These are phyloP conservation scores for Blastobotrys indianensis DNA, from an alignment of 1,139 yeast genomes.

Conservation along the genomic window DNA sequence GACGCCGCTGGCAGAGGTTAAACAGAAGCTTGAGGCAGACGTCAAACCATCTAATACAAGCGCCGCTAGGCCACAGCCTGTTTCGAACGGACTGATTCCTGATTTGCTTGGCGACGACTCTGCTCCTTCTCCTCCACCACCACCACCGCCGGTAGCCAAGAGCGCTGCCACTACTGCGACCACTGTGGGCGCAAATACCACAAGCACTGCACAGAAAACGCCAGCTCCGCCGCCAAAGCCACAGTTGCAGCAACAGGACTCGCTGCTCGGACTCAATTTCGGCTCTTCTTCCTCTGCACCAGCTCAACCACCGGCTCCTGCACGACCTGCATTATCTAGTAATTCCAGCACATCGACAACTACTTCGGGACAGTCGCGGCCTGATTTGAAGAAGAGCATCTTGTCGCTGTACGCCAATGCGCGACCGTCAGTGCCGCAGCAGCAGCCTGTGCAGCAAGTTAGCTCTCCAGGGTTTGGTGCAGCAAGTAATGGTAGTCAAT, in stretches of 20 bases:
- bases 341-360: slow-evolving; percentile 19
- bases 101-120: slow-evolving; percentile 16
- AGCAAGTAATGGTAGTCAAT: slow-evolving; percentile 10
- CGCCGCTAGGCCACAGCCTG: slow-evolving; percentile 13
- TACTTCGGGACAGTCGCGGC: slow-evolving; percentile 36
- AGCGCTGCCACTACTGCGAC: neutral
- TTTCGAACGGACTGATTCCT: slow-evolving; percentile 15
- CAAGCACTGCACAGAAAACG: slow-evolving; percentile 12
- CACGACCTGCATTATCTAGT: neutral
- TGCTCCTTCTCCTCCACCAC: slow-evolving; percentile 9
- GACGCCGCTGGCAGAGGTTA: slow-evolving; percentile 27
- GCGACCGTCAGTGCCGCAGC: slow-evolving; percentile 14
- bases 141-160: slow-evolving; percentile 16
- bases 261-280: slow-evolving; percentile 34
- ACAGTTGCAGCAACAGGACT: slow-evolving; percentile 16
- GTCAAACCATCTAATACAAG: slow-evolving; percentile 3
- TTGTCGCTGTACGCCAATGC: slow-evolving; percentile 69
- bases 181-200: neutral
- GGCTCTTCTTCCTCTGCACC: slow-evolving; percentile 18
- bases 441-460: slow-evolving; percentile 13
- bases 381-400: slow-evolving; percentile 88
- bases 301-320: slow-evolving; percentile 7
- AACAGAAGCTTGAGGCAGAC: slow-evolving; percentile 15
- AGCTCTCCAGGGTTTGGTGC: slow-evolving; percentile 5
- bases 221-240: slow-evolving; percentile 14